A percentile compares a stretch with the other conserved stretches of the same genome.
phyloP scores from a whole-genome alignment of 768 basidiomycete species.

The Panus rudis region DNA sequence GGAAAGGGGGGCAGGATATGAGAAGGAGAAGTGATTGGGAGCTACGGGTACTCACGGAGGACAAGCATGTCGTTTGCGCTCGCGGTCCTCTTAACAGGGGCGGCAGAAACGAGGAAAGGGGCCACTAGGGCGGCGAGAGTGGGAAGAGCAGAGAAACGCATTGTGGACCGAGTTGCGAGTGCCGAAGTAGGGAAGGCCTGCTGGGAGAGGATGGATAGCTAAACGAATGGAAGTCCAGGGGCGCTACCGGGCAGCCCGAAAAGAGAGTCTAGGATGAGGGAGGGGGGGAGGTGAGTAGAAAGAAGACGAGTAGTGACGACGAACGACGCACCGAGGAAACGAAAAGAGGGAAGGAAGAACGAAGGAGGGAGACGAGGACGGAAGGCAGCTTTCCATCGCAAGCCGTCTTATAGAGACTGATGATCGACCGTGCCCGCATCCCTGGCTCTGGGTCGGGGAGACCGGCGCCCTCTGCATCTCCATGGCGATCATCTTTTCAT shows the following conservation, averaged over 20 bases:
- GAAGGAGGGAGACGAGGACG: constrained; percentile 6
- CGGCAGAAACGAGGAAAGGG: constrained; percentile 16
- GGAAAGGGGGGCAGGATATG: not conserved
- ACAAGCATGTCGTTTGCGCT: constrained; percentile 42
- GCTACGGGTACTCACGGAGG: constrained; percentile 51
- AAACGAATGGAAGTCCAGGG: constrained; percentile 35
- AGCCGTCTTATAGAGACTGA: constrained; percentile 9
- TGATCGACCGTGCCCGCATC: constrained; percentile 9
- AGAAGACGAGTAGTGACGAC: constrained; percentile 3
- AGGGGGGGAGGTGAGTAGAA: constrained; percentile 3
- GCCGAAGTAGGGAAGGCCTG: constrained; percentile 21
- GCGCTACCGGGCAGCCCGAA: constrained; percentile 70
- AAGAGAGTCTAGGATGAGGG: constrained; percentile 6
- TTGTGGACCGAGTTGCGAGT: constrained; percentile 10
- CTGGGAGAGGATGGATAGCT: constrained; percentile 16
- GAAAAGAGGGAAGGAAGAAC: constrained; percentile 12
- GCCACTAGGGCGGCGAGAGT: constrained; percentile 20
- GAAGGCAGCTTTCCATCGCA: not conserved
- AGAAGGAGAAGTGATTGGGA: not conserved
- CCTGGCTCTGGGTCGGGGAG: constrained; percentile 15
- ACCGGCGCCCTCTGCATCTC: constrained; percentile 14
- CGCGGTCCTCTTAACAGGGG: constrained; percentile 29
- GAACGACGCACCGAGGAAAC: constrained; percentile 16
- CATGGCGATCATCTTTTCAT: not conserved
- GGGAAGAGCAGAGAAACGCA: constrained; percentile 16